phyloP scores from a whole-genome alignment of 805 yeast species.

The Yarrowia phangngaensis region DNA sequence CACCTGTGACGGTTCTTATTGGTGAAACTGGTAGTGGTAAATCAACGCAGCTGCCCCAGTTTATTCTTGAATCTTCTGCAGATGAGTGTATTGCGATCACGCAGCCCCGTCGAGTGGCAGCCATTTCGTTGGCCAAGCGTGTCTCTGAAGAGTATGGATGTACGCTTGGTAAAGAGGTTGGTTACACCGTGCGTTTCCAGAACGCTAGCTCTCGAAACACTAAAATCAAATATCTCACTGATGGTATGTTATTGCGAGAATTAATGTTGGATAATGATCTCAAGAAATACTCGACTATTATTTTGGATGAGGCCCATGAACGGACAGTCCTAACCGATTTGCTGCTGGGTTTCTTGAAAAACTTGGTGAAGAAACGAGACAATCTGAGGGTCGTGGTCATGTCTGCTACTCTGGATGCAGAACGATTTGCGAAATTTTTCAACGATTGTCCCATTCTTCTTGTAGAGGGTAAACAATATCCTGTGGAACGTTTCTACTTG shows the following conservation, averaged over 20 bases:
- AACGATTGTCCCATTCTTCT: constrained; percentile 70
- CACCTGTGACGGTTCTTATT: constrained; percentile 73
- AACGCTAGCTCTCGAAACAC: constrained; percentile 60
- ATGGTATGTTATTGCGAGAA: constrained; percentile 95
- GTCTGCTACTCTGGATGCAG: constrained; percentile 97
- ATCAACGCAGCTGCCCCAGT: constrained; percentile 94
- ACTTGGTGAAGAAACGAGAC: constrained; percentile 51
- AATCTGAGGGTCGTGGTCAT: constrained; percentile 72
- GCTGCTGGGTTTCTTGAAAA: constrained; percentile 80
- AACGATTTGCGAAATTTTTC: constrained; percentile 72
- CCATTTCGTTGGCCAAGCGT: constrained; percentile 86
- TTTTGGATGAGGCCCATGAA: constrained; percentile 97
- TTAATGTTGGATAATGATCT: constrained; percentile 69
- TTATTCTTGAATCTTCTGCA: constrained; percentile 51
- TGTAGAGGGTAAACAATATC: constrained; percentile 86
- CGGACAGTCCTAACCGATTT: constrained; percentile 89
- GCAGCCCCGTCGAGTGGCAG: constrained; percentile 97
- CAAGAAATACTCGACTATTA: constrained; percentile 63
- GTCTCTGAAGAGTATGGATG: constrained; percentile 87
- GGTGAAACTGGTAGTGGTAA: constrained; percentile 99
- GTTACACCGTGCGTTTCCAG: constrained; percentile 90
- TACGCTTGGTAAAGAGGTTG: constrained; percentile 72
- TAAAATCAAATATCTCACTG: constrained; percentile 79
- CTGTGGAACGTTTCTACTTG: constrained; percentile 71
- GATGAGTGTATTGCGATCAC: constrained; percentile 76